Base-by-base conservation (phyloP, 2,329 filamentous ascomycete genomes). In the Aspergillus tamarii region DNA sequence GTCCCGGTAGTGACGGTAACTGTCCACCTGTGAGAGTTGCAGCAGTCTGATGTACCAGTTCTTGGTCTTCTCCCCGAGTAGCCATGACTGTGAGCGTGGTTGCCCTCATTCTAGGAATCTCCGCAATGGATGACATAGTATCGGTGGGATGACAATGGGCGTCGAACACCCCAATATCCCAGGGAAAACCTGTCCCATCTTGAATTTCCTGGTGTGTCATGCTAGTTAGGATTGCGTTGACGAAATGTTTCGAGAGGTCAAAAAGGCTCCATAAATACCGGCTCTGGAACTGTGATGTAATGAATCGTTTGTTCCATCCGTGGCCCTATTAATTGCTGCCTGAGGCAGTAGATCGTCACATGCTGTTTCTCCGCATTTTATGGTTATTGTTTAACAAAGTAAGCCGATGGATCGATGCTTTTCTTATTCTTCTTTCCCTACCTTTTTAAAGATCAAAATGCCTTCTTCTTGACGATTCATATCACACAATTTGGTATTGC, bases 121-220 rank as follows among this genome's bases (percentile, higher is more conserved):
- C 76, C 26, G 81, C 70, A 61, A 89, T 79, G 41, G 83, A 86
- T 28, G 84, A 77, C 78, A 89, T 84, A 11, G 86, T 88, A 72
- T 89, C 88, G 52, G 88, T 90, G 9, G 88, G 88, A 72, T 90
- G 88, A 68, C 88, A 90, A 73, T 90, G 88, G 34, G 87, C 87
- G 72, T 90, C 88, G 67, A 83, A 88, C 54, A 89, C 81, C 23
- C 87, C 87, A 32, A 89, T 70, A 48, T 87, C 80, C 87, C 87
- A 89, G n/a, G 87, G 87, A 26, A 89, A 87, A 2, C 64, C 60
- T 11, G 67, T 61, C 26, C 71, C 60, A 28, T 70, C 64, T 57
- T 67, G n/a, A n/a, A 57, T 39, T 12, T 59, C 11, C 16, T 28
- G 19, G 9, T 45, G 30, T 32, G 52, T 9, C 56, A 59, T 63